These are phyloP conservation scores for Huntiella abstrusa DNA, from an alignment of 2,329 filamentous ascomycete species.

Conservation along the genomic window DNA sequence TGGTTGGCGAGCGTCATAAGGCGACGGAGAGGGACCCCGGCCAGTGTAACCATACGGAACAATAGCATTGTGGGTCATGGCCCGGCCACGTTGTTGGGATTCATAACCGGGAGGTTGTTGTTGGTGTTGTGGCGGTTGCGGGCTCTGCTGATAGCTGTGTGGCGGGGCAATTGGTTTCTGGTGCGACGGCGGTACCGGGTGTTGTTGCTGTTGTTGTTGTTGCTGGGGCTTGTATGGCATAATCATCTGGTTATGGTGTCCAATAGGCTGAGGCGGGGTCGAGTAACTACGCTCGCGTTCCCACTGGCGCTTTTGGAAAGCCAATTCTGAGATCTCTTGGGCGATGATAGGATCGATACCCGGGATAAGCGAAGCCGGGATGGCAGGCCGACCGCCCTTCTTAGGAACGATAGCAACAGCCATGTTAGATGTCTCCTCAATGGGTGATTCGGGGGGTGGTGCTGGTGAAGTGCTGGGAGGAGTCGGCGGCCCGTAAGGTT, in stretches of 20 bases:
- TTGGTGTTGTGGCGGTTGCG: neutral
- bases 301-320: constrained; percentile 33
- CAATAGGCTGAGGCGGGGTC: constrained; percentile 17
- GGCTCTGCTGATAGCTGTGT: neutral
- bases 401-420: constrained; percentile 10
- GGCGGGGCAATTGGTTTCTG: neutral
- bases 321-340: constrained; percentile 37
- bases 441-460: constrained; percentile 2
- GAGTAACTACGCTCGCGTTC: constrained; percentile 26
- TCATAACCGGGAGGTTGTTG: constrained; percentile 15
- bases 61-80: constrained; percentile 11
- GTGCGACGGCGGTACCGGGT: neutral
- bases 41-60: constrained; percentile 11
- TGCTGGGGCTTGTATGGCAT: constrained; percentile 12
- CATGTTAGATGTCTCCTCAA: constrained; percentile 12
- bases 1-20: neutral
- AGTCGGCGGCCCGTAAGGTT: neutral
- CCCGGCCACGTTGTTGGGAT: constrained; percentile 6
- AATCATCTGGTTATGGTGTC: constrained; percentile 11
- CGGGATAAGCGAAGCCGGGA: constrained; percentile 41
- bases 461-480: constrained; percentile 1
- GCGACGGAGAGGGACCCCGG: constrained; percentile 1
- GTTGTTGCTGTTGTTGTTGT: constrained; percentile 18
- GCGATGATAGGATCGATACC: constrained; percentile 37
- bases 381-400: constrained; percentile 18